These are phyloP conservation scores for Phialophora verrucosa DNA, from an alignment of 2,329 filamentous ascomycete genomes.

Conservation along the genomic window DNA sequence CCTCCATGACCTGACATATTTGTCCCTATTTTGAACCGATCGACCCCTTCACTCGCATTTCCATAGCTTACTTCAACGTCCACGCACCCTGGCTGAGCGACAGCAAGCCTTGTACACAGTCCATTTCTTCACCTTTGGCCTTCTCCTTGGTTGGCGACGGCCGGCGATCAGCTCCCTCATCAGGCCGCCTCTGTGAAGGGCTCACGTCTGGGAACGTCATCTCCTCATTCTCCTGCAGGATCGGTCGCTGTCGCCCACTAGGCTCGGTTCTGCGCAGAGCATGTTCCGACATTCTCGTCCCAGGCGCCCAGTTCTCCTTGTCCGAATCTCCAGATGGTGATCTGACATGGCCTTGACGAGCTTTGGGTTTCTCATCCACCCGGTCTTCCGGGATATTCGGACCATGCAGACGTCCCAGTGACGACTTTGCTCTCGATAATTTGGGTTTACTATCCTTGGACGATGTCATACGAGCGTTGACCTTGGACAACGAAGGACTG, in stretches of 20 bases:
- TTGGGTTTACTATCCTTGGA: conserved; percentile 61
- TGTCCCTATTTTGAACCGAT: background rate
- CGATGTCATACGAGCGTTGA: conserved; percentile 49
- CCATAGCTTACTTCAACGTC: conserved; percentile 55
- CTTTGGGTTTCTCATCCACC: conserved; percentile 39
- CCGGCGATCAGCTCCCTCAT: background rate
- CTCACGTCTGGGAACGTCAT: conserved; percentile 33
- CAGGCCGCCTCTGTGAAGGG: conserved; percentile 16
- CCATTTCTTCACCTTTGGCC: conserved; percentile 75
- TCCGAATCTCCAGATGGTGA: conserved; percentile 76
- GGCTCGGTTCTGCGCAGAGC: conserved; percentile 58
- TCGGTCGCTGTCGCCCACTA: conserved; percentile 46
- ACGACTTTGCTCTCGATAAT: conserved; percentile 66
- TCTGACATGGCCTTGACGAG: conserved; percentile 48
- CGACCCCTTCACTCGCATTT: background rate
- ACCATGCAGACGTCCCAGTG: conserved; percentile 65
- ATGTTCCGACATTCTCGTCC: conserved; percentile 54
- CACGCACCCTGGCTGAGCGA: conserved; percentile 93
- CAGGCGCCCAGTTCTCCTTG: conserved; percentile 85
- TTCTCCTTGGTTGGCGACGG: conserved; percentile 50
- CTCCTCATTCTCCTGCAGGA: conserved; percentile 55
- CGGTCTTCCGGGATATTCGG: conserved; percentile 41
- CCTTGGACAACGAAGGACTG: conserved; percentile 53
- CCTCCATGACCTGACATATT: conserved; percentile 5
- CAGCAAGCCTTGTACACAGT: conserved; percentile 86